Percentiles rank a stretch among this genome's conserved stretches.
phyloP scores from a whole-genome alignment of 257 asterid genomes.

The Henckelia pumila region DNA sequence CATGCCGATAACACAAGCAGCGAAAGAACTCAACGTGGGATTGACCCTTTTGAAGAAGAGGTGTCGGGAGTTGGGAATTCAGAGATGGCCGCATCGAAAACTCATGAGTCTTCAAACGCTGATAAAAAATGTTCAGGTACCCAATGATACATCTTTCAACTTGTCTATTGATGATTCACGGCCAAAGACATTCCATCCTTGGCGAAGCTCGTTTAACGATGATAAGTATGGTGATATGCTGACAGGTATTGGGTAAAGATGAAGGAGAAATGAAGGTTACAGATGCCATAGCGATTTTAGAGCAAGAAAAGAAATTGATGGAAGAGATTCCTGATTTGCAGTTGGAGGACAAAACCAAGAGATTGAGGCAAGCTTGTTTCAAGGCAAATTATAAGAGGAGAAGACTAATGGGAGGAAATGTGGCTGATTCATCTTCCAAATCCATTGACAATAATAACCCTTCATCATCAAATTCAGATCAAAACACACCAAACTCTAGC shows the following conservation, averaged over 20 bases:
- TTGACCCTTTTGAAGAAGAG: slow-evolving; percentile 80
- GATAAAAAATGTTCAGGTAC: slow-evolving; percentile 75
- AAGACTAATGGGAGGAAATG: slow-evolving; percentile 43
- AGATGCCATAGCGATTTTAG: slow-evolving; percentile 43
- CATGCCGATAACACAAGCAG: slow-evolving; percentile 84
- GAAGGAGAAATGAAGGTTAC: slow-evolving; percentile 42
- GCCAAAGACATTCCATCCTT: not conserved
- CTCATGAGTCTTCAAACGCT: slow-evolving; percentile 86
- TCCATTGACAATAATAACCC: not conserved
- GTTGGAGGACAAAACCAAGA: slow-evolving; percentile 59
- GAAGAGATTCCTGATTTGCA: slow-evolving; percentile 62
- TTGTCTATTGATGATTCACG: not conserved
- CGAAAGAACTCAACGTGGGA: slow-evolving; percentile 72
- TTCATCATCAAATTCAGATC: not conserved
- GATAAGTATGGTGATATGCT: not conserved
- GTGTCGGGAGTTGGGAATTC: slow-evolving; percentile 77
- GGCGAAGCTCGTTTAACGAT: not conserved
- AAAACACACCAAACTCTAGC: not conserved
- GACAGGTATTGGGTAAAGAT: slow-evolving; percentile 50
- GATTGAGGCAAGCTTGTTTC: slow-evolving; percentile 64
- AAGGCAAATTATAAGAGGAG: slow-evolving; percentile 75
- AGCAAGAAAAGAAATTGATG: slow-evolving; percentile 48
- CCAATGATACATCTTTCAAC: slow-evolving; percentile 3
- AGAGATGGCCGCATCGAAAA: slow-evolving; percentile 90
- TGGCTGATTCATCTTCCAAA: slow-evolving; percentile 10